Base-by-base conservation (phyloP, 2,329 filamentous ascomycete species). In the Monilinia polystroma region DNA sequence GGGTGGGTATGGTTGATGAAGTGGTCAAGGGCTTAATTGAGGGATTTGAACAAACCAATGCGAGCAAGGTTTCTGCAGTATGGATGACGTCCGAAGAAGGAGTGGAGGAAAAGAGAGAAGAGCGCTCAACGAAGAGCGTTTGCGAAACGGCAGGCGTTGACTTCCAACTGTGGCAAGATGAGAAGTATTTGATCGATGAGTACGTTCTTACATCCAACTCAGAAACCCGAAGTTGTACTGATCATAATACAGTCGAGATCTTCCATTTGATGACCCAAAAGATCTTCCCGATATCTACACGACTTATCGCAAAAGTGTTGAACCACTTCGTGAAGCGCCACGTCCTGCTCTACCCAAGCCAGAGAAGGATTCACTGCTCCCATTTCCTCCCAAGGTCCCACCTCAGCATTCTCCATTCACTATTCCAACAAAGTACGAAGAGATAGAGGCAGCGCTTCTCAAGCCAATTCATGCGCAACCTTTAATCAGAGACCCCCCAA, bases 101-200 rank as follows among this genome's bases (percentile, higher is more conserved):
- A 0, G 81, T 82, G 3, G 91, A 94, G 72, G 91, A 94, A 75
- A 82, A 84, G 67, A 76, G 79, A 5, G 90, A 93, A 64, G 87
- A 92, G 72, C 77, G 80, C 29, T 79, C 79, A 0, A 80, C 91
- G 1, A 80, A 81, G 38, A 75, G 79, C 0, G 74, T 85, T 0
- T 87, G 89, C 66, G 77, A 82, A 29, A 75, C 81, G 16, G 77
- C 82, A 3, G 81, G 80, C 0, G 80, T 87, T 4, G 81, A 86
- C 1, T 91, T 92, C 75, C 84, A 85, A 74, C 67, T 87, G 0
- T 93, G 87, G 85, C 77, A 78, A 0, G 90, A 94, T 72, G 90
- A 93, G 76, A 94, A 93, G 75, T 93, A 91, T 72, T 88, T 88
- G 68, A 82, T 93, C 62, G 88, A 93, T 73, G 90, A 93, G 91